Base-by-base conservation (phyloP, 306 rosid species). In the Nissolia schottii region DNA sequence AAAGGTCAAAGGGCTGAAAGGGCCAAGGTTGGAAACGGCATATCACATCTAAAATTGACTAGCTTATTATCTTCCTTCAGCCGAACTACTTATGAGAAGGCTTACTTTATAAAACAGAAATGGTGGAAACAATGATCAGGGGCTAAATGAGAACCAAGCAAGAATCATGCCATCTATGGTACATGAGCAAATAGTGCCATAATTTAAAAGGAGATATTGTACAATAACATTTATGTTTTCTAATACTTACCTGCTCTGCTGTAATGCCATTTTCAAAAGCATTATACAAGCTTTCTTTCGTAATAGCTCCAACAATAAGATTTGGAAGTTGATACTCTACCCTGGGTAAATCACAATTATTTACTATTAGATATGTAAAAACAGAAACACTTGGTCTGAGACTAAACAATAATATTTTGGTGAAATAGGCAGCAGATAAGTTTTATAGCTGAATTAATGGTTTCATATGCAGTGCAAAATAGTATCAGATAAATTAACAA, bases 301-400 rank as follows among this genome's bases (percentile, higher is more conserved):
- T 91, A 62, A 94, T 94, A 67, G 97, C 97, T 70, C 86, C 96
- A 76, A 94, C 99, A 40, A 91, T 94, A 75, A 94, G 97, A 78
- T 94, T 94, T 71, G 99, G 99, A 84, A 94, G 97, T 66, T 87
- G 95, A 86, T 94, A 94, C 79, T 94, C 99, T 29, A 94, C 74
- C 87, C 99, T 91, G 93, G 75, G 81, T 66, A 70, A 53, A 75
- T 74, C 40, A 71, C 22, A 65, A 13, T n/a, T 49, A 70, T 54
- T 60, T 35, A 40, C 49, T 61, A 55, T 46, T 37, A 79, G 70
- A 71, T n/a, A 59, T 28, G 64, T 25, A 28, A 37, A 58, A 41
- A 59, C 24, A 29, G 53, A 23, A 56, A 67, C 55, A 75, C 56
- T 58, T 13, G 66, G 10, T 27, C 34, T 10, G 29, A 68, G 38